Evolutionary conservation across 2,329 filamentous ascomycete species (phyloP), one percentile per base, ranked within the genome.

Genomic region (Hypoxylon sp.): DNA sequence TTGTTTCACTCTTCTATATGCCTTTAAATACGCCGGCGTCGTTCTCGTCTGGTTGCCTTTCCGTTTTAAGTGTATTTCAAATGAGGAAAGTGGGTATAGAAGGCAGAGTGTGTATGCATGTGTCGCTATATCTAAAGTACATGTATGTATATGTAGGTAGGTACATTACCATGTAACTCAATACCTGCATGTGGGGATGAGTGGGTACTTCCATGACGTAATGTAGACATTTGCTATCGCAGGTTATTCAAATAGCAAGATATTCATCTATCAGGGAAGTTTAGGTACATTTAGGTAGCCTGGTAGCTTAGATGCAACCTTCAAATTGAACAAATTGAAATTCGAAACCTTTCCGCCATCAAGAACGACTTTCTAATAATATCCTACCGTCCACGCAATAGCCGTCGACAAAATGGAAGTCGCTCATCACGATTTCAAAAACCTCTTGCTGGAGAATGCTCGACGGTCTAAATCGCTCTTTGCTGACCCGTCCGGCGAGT

Each of bases 381-480:
- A 17, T 30, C 48, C 32, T 5, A 43, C 48, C 14, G n/a, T 23
- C 46, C 4, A 17, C 32, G n/a, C 36, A 51, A 34, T 13, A 41
- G 19, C 41, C 14, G 2, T 30, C 49, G 19, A 30, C 62, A 52
- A 63, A 48, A 75, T 75, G 75, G 74, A 75, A 61, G 71, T 72
- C 28, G 68, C 53, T 48, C 68, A 69, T 32, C 70, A 74, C 7
- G 73, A 76, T 68, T 73, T 79, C 52, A 64, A 71, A 61, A 67
- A 72, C 32, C 74, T 78, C 23, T 74, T 74, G 10, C 61, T 75
- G 46, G 65, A 73, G 55, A 79, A 79, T 65, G 73, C 76, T 50
- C 73, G 73, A 58, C 74, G 72, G 23, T 73, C 77, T 13, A 78
- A 77, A 59, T 64, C 72, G 0, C 71, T 78, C 14, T 79, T 78